These are phyloP conservation scores for Fusarium liriodendri DNA, from an alignment of 2,329 filamentous ascomycete genomes.

Conservation along the genomic window DNA sequence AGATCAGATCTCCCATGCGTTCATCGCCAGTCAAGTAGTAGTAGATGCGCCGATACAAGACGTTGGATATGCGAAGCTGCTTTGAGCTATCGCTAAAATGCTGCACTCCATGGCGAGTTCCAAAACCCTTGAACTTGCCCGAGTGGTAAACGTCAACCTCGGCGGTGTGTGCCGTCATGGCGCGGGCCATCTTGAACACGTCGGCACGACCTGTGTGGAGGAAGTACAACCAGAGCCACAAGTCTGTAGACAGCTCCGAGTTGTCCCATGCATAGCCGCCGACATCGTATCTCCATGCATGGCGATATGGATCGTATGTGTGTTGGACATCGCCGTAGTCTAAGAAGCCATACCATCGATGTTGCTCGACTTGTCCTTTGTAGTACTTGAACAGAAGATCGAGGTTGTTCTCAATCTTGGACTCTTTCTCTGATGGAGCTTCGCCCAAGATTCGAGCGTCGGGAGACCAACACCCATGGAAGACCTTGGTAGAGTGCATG, in stretches of 20 bases:
- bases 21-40: conserved; percentile 69
- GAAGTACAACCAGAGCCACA: conserved; percentile 72
- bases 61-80: conserved; percentile 63
- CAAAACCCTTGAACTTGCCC: conserved; percentile 67
- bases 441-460: neutral
- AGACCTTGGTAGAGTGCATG: conserved; percentile 47
- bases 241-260: conserved; percentile 69
- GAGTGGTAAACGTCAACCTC: conserved; percentile 73
- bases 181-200: conserved; percentile 69
- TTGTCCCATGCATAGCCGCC: conserved; percentile 75
- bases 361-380: conserved; percentile 63
- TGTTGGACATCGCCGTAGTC: conserved; percentile 73
- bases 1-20: conserved; percentile 59
- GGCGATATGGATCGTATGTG: conserved; percentile 68
- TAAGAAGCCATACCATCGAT: conserved; percentile 71
- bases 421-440: conserved; percentile 40
- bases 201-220: conserved; percentile 67
- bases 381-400: conserved; percentile 68
- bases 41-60: conserved; percentile 58
- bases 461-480: conserved; percentile 30
- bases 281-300: conserved; percentile 71
- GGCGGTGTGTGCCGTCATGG: conserved; percentile 66
- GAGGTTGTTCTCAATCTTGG: conserved; percentile 62
- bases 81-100: conserved; percentile 71
- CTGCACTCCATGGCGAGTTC: conserved; percentile 71